Evolutionary conservation across 805 yeast genomes (phyloP).

Genomic region (Schizosaccharomyces lindneri): DNA sequence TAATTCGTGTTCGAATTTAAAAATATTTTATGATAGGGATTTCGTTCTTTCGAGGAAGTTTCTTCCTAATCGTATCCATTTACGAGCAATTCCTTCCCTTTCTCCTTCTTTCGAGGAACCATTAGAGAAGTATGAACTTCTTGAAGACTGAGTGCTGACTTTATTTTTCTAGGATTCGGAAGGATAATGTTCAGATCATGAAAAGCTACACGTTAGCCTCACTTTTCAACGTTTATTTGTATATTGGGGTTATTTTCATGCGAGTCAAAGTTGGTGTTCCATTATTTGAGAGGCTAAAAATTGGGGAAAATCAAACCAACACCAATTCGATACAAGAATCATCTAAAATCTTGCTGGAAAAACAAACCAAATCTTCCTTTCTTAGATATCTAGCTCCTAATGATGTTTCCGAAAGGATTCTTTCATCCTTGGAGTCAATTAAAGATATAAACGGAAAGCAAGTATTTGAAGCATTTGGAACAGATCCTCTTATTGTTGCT

Average conservation of each 20-base stretch:
- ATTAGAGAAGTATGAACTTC: too few relatives aligned
- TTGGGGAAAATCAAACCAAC: not conserved
- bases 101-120: too few relatives aligned
- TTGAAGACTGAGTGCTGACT: too few relatives aligned
- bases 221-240: not conserved
- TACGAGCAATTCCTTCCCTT: not conserved
- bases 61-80: not conserved
- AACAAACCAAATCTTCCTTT: not conserved
- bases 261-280: not conserved
- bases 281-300: not conserved
- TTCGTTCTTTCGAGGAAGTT: not conserved
- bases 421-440: not conserved
- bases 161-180: not conserved
- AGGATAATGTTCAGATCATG: not conserved
- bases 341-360: not conserved
- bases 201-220: not conserved
- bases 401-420: not conserved
- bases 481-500: not conserved
- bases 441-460: not conserved
- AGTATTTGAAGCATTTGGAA: not conserved
- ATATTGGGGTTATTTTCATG: not conserved
- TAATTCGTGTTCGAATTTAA: not conserved
- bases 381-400: not conserved
- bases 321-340: not conserved
- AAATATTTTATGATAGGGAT: not conserved